Evolutionary conservation across 2,329 filamentous ascomycete species (phyloP), one percentile per base, ranked within the genome.

Genomic region (Harringtonia lauricola): DNA sequence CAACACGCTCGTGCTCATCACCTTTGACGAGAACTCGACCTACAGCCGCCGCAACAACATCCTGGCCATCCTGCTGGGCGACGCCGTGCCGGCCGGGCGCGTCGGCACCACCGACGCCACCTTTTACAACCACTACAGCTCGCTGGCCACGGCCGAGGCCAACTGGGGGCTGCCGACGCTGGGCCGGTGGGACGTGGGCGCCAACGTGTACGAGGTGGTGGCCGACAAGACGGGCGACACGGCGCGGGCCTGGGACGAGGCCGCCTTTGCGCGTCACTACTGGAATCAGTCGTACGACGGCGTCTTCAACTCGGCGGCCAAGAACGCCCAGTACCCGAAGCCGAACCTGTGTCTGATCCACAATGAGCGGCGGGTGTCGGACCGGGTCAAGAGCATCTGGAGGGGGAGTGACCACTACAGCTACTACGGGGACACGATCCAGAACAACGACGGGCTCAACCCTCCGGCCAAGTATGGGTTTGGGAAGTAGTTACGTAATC

Each of bases 1-100:
- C 40, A 76, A 83, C 55, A 89, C 83, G 0, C 71, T 92, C 1
- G 72, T 92, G 10, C 66, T 90, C 6, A 61, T 92, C 47, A 89
- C 79, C 10, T 92, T 87, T 55, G 86, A 92, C 51, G 86, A 92
- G 64, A 84, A 80, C 58, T 75, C 81, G 53, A 78, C 73, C 10
- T 87, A 88, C 62, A 60, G 67, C 7, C 63, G 67, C 22, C 72
- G 74, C 52, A 92, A 92, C 70, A 70, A 70, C 34, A 72, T 92
- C 42, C 74, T 86, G 47, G 75, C 68, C 49, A 71, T 92, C 51
- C 71, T 92, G 0, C 65, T 92, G 3, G 86, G 86, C 15, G 84
- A 84, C 46, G 81, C 79, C n/a, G 62, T 94, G 2, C 82, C 83
- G 12, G 42, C 66, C 5, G 42, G 72, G n/a, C 70, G 83, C 1